Percentiles rank a stretch among this genome's conserved stretches.
These are phyloP conservation scores for Agarophyton chilense DNA, from an alignment of 23 red algal genomes.

Conservation along the genomic window DNA sequence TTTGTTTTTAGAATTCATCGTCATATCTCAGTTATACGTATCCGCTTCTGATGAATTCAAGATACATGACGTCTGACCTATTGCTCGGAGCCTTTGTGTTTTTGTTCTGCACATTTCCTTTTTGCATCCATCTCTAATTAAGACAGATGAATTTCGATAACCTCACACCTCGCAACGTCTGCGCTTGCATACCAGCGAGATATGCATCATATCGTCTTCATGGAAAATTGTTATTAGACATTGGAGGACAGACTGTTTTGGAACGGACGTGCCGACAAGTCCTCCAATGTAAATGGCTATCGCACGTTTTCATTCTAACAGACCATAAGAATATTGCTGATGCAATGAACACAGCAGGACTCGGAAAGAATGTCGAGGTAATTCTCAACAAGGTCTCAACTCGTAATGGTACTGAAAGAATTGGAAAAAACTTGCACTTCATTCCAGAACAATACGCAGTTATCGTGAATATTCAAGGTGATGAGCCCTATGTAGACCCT, in stretches of 20 bases:
- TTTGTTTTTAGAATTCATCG: not conserved
- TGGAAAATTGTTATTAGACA: slow-evolving; percentile 47
- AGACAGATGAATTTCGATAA: not conserved
- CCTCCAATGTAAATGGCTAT: slow-evolving; percentile 47
- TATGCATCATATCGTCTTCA: slow-evolving; percentile 54
- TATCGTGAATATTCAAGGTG: slow-evolving; percentile 56
- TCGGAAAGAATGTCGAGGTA: slow-evolving; percentile 34
- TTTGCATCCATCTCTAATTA: not conserved
- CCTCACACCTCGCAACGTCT: not conserved
- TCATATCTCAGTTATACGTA: not conserved
- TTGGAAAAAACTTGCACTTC: slow-evolving; percentile 46
- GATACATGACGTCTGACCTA: not conserved
- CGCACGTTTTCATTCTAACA: slow-evolving; percentile 37
- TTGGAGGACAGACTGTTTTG: slow-evolving; percentile 44
- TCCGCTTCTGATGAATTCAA: not conserved
- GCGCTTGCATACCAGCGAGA: slow-evolving; percentile 52
- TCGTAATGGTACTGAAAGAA: slow-evolving; percentile 49
- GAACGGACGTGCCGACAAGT: slow-evolving; percentile 42
- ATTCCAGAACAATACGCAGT: slow-evolving; percentile 35
- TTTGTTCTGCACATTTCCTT: not conserved
- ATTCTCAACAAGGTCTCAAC: slow-evolving; percentile 41
- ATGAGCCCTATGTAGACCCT: slow-evolving; percentile 49
- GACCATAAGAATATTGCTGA: slow-evolving; percentile 37
- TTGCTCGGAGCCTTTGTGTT: not conserved
- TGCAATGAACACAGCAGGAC: not conserved